Percentiles rank a stretch among this genome's conserved stretches.
These are phyloP conservation scores for Candida manassasensis DNA, from an alignment of 805 yeast genomes.

Conservation along the genomic window DNA sequence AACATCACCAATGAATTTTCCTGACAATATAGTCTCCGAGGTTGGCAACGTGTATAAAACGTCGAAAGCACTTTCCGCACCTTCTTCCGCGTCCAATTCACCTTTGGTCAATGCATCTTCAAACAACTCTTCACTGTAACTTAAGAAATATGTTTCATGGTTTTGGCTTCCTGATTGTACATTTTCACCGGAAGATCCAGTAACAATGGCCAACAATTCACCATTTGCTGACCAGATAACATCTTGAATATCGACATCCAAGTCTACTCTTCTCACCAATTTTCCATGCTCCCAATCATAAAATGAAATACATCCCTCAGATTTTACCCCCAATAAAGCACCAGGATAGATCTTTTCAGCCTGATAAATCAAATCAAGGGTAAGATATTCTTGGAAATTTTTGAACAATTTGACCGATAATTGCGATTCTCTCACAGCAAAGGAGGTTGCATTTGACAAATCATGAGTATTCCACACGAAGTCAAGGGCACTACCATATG, in stretches of 20 bases:
- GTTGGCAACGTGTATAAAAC: conserved; percentile 71
- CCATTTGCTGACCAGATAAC: conserved; percentile 94
- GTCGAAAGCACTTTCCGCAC: conserved; percentile 82
- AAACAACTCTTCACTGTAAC: conserved; percentile 65
- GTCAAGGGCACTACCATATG: conserved; percentile 85
- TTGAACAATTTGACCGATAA: conserved; percentile 67
- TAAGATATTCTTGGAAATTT: conserved; percentile 76
- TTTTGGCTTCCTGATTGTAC: conserved; percentile 17
- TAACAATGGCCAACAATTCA: conserved; percentile 72
- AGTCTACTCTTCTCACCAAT: conserved; percentile 84
- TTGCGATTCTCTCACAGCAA: conserved; percentile 72
- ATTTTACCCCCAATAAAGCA: conserved; percentile 77
- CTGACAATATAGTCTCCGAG: conserved; percentile 73
- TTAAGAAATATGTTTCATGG: conserved; percentile 73
- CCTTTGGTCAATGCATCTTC: conserved; percentile 57
- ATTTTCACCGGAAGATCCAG: conserved; percentile 23
- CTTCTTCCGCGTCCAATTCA: conserved; percentile 71
- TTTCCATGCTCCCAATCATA: conserved; percentile 91
- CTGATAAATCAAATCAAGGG: conserved; percentile 61
- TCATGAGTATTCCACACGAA: conserved; percentile 92
- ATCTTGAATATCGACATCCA: conserved; percentile 65
- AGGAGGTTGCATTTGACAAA: conserved; percentile 56
- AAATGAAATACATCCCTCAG: conserved; percentile 79
- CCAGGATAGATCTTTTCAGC: conserved; percentile 87
- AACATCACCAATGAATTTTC: conserved; percentile 97